Evolutionary conservation across 176 grass and related monocot species (phyloP).

Genomic region (Avena insularis): DNA sequence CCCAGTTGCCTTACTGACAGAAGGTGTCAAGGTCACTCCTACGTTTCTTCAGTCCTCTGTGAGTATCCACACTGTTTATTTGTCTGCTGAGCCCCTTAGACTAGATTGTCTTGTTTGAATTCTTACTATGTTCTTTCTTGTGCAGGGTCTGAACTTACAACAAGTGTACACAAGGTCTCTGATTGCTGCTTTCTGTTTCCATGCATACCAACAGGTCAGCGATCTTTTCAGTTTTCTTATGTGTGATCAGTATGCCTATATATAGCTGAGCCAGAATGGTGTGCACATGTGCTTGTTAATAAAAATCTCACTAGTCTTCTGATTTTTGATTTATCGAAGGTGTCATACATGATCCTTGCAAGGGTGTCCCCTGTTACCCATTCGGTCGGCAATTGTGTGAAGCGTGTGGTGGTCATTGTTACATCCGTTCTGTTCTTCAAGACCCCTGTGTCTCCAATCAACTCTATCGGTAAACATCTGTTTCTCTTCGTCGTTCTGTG

Average conservation of each 20-base stretch:
- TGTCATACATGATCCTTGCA: conserved; percentile 94
- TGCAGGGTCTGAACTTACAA: conserved; percentile 85
- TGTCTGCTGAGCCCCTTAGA: conserved; percentile 20
- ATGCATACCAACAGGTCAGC: conserved; percentile 94
- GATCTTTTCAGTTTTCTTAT: neutral
- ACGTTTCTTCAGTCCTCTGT: conserved; percentile 78
- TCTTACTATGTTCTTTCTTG: conserved; percentile 38
- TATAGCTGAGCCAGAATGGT: neutral
- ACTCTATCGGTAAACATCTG: conserved; percentile 67
- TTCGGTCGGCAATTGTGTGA: conserved; percentile 96
- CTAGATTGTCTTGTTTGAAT: neutral
- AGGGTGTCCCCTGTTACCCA: conserved; percentile 93
- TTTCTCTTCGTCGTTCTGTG: neutral
- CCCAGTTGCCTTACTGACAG: conserved; percentile 74
- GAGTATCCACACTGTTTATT: conserved; percentile 55
- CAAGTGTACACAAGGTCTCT: conserved; percentile 76
- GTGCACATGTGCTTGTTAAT: neutral
- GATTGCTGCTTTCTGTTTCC: conserved; percentile 86
- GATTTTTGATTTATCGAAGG: conserved; percentile 50
- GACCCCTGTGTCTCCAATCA: conserved; percentile 89
- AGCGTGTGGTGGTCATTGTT: conserved; percentile 90
- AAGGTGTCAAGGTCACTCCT: conserved; percentile 87
- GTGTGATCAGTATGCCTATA: conserved; percentile 16
- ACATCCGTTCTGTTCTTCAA: conserved; percentile 96
- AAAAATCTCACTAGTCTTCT: neutral